Evolutionary conservation across 2,329 filamentous ascomycete species (phyloP).

Genomic region (Fusarium sp.): DNA sequence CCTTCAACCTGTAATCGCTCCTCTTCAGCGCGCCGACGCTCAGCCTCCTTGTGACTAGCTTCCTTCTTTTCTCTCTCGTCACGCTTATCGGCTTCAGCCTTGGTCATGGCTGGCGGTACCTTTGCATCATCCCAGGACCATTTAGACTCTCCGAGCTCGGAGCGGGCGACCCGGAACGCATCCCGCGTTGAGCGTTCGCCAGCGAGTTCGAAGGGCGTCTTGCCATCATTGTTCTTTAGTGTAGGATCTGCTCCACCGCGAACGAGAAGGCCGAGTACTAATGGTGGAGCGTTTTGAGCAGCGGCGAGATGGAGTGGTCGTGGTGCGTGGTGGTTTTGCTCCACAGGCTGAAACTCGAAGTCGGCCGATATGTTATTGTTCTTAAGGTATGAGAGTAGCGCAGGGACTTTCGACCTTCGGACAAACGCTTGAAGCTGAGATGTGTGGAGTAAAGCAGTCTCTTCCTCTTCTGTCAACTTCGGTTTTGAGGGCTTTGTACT

Average conservation of each 20-base stretch:
- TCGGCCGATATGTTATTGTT: slow-evolving; percentile 76
- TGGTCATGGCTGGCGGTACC: slow-evolving; percentile 77
- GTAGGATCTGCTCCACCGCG: slow-evolving; percentile 82
- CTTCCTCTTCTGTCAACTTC: slow-evolving; percentile 83
- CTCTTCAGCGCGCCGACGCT: slow-evolving; percentile 78
- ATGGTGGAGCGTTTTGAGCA: slow-evolving; percentile 78
- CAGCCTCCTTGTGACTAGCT: slow-evolving; percentile 73
- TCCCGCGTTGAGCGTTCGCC: slow-evolving; percentile 88
- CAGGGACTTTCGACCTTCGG: slow-evolving; percentile 88
- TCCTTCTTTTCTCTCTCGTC: slow-evolving; percentile 76
- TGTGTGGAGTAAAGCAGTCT: slow-evolving; percentile 84
- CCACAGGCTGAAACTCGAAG: slow-evolving; percentile 79
- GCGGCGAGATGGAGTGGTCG: slow-evolving; percentile 89
- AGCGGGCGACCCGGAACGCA: slow-evolving; percentile 88
- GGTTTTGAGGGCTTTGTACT: slow-evolving; percentile 65
- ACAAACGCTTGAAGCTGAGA: slow-evolving; percentile 89
- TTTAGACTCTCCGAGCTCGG: slow-evolving; percentile 78
- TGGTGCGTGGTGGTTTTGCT: slow-evolving; percentile 81
- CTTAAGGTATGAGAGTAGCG: slow-evolving; percentile 83
- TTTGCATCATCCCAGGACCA: slow-evolving; percentile 84
- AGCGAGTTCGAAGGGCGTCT: slow-evolving; percentile 85
- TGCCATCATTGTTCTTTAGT: slow-evolving; percentile 76
- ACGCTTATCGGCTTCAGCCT: slow-evolving; percentile 75
- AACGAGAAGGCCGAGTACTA: slow-evolving; percentile 80
- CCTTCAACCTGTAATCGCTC: slow-evolving; percentile 77